Percentiles rank a stretch among this genome's conserved stretches.
Conservation (phyloP, 2,329 filamentous ascomycete genomes). For the Byssochlamys sp. region DNA sequence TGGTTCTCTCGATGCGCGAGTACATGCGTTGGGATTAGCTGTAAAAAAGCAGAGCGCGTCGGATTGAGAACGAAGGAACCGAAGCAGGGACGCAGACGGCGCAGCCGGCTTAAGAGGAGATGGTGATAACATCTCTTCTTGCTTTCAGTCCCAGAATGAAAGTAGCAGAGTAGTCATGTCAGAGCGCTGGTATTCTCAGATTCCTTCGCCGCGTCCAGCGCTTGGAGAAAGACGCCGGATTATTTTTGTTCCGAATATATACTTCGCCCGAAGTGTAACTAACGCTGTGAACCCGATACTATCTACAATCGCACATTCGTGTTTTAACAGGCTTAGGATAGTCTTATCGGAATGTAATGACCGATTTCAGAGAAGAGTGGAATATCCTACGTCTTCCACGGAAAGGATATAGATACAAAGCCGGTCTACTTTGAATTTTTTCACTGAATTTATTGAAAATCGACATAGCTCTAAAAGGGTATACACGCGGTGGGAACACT, state of each 20-base stretch:
- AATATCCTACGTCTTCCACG: neutral
- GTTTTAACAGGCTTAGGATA: too few relatives aligned
- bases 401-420: neutral
- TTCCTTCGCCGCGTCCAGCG: neutral
- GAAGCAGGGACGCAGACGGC: constrained; percentile 53
- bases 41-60: constrained; percentile 48
- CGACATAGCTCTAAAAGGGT: neutral
- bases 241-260: constrained; percentile 4
- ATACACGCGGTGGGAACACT: neutral
- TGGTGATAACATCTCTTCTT: constrained; percentile 30
- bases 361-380: neutral
- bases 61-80: constrained; percentile 64
- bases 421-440: neutral
- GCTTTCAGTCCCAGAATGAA: constrained; percentile 3
- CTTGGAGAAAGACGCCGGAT: neutral
- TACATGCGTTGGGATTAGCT: constrained; percentile 25
- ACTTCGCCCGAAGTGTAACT: neutral
- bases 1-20: constrained; percentile 5
- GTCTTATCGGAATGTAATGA: too few relatives aligned
- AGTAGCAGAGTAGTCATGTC: neutral
- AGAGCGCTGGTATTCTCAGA: neutral
- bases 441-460: neutral
- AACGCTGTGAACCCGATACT: neutral
- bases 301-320: constrained; percentile 1
- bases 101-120: constrained; percentile 27